These are phyloP conservation scores for Mrakia frigida DNA, from an alignment of 768 basidiomycete genomes.

Conservation along the genomic window DNA sequence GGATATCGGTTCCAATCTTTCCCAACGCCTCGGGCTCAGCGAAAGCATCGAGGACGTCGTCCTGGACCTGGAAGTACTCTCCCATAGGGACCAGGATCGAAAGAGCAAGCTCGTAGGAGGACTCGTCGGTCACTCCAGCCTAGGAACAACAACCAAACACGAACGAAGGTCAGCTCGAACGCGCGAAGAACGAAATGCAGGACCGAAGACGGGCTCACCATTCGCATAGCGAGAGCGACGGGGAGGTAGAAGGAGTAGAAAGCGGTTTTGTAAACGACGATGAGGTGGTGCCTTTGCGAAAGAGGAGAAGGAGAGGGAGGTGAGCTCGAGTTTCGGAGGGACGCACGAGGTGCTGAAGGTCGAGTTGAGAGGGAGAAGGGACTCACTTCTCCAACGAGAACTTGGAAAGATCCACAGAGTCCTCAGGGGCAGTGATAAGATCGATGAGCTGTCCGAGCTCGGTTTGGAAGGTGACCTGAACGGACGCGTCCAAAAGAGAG, in stretches of 20 bases:
- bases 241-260: constrained; percentile 99
- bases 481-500: background rate
- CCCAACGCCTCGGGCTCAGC: constrained; percentile 86
- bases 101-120: constrained; percentile 66
- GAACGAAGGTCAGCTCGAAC: constrained; percentile 11
- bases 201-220: constrained; percentile 43
- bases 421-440: constrained; percentile 90
- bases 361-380: background rate
- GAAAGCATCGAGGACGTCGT: constrained; percentile 91
- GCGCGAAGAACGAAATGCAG: background rate
- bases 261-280: constrained; percentile 95
- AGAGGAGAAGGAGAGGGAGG: background rate
- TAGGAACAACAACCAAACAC: constrained; percentile 38
- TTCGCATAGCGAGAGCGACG: constrained; percentile 85
- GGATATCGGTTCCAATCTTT: constrained; percentile 95
- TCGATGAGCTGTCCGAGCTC: constrained; percentile 96
- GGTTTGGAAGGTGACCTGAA: constrained; percentile 69
- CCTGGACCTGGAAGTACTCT: constrained; percentile 98
- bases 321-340: constrained; percentile 5
- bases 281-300: constrained; percentile 66
- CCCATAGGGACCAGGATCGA: constrained; percentile 85
- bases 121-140: constrained; percentile 48
- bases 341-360: no score
- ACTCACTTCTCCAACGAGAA: constrained; percentile 78
- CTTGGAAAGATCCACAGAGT: constrained; percentile 73